Conservation (phyloP, 805 yeast genomes). For the Spathaspora sp. region DNA sequence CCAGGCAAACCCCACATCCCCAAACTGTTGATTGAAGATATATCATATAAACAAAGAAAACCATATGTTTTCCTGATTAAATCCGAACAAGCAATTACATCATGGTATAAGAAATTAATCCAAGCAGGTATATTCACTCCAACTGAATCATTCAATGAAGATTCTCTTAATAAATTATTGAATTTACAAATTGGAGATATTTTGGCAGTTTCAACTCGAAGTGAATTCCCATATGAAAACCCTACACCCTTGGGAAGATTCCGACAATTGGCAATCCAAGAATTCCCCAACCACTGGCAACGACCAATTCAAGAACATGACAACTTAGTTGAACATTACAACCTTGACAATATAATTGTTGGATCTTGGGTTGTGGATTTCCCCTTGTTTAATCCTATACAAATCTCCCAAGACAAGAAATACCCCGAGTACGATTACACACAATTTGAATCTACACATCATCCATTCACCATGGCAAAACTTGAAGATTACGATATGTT, state of each 20-base stretch:
- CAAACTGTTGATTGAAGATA: conserved; percentile 31
- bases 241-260: conserved; percentile 92
- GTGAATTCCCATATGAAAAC: conserved; percentile 70
- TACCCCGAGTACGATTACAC: conserved; percentile 61
- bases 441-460: conserved; percentile 74
- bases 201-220: conserved; percentile 76
- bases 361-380: conserved; percentile 89
- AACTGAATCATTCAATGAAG: conserved; percentile 13
- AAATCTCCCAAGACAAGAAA: conserved; percentile 13
- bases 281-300: conserved; percentile 49
- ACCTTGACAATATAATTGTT: conserved; percentile 41
- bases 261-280: conserved; percentile 67
- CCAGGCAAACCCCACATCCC: conserved; percentile 34
- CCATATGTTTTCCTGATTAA: conserved; percentile 57
- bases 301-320: conserved; percentile 27
- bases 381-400: conserved; percentile 79
- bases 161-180: conserved; percentile 22
- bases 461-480: conserved; percentile 94
- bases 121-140: conserved; percentile 21
- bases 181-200: conserved; percentile 63
- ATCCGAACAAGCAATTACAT: conserved; percentile 29
- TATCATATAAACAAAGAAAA: conserved; percentile 50
- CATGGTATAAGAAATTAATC: conserved; percentile 43
- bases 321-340: conserved; percentile 12
- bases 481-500: conserved; percentile 62